A percentile compares a stretch with the other conserved stretches of the same genome.
phyloP scores from a whole-genome alignment of 305 asterid genomes.

The Rubia peregrina region DNA sequence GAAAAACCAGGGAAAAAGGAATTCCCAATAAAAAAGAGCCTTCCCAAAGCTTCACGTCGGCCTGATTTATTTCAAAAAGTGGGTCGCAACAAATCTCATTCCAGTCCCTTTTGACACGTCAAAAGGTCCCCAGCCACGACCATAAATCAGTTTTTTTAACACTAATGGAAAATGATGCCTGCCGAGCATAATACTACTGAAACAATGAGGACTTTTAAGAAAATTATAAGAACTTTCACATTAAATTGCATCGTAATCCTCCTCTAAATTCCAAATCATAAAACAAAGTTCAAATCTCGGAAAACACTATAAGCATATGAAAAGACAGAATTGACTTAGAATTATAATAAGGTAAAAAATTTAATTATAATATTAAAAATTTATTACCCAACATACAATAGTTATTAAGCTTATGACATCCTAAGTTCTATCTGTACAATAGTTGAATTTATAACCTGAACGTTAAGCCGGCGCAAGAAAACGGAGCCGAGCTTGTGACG shows the following conservation, averaged over 20 bases:
- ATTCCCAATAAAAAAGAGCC: not conserved
- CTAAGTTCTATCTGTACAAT: too few species aligned
- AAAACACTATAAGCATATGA: too few species aligned
- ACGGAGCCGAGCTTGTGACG: slow-evolving; percentile 48
- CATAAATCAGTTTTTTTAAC: not conserved
- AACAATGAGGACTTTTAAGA: not conserved
- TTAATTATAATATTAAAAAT: too few species aligned
- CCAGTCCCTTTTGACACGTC: not conserved
- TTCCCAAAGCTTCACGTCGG: not conserved
- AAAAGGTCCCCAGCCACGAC: not conserved
- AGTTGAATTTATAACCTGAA: too few species aligned
- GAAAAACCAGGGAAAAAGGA: not conserved
- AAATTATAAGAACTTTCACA: too few species aligned
- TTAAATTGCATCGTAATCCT: too few species aligned
- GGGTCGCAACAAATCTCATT: not conserved
- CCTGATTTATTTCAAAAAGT: not conserved
- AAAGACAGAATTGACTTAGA: too few species aligned
- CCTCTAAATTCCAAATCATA: too few species aligned
- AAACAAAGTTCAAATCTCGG: too few species aligned
- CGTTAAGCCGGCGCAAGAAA: slow-evolving; percentile 62
- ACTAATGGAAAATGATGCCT: not conserved
- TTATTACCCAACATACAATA: too few species aligned
- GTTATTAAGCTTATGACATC: too few species aligned
- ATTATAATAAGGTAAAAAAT: too few species aligned
- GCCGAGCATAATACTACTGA: not conserved